Evolutionary conservation across 169 alveolate species (phyloP), one percentile per base, ranked within the genome.

Genomic region (Cystoisospora suis): DNA sequence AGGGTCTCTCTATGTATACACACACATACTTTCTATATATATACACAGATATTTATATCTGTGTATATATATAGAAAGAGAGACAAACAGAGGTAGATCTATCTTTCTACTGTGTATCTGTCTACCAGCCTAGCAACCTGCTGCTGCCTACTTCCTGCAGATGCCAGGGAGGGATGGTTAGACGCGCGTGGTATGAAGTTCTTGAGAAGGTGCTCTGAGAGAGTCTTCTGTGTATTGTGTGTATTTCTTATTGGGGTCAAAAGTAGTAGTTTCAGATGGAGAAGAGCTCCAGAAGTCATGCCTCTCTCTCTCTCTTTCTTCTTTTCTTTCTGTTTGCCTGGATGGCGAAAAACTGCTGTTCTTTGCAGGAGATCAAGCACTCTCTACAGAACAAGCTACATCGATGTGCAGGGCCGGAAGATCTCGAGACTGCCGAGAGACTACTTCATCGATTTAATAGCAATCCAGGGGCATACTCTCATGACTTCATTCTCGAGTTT

Each of bases 351-450:
- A 7, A 7, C 29, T 27, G 15, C 15, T 34, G 1, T 69, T 17
- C 38, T 29, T 69, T 34, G 36, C 70, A 69, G 80, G 86, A 72
- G 47, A 49, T 75, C 42, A 91, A 87, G 59, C 92, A 93, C 87
- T 61, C 87, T 38, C 90, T 93, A 1, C 95, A 93, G 83, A 93
- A 93, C 93, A 93, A 93, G 80, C 89, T 93, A 83, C 95, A 93
- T 70, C 90, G 95, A 36, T 93, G 94, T 53, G 95, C 93, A 0
- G 95, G 92, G 38, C 95, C 95, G n/a, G 95, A 87, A 27, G 92
- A 87, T 49, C 46, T 87, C 34, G 83, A 38, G 34, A 59, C 92
- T 0, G 47, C 92, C 29, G 65, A 46, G 81, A 40, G 58, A n/a
- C 53, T 88, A 34, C 81, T 88, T 61, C 83, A 77, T 15, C 81